Percentiles rank a stretch among this genome's conserved stretches.
phyloP scores from a whole-genome alignment of 2,329 filamentous ascomycete species.

The Penicillium thymicola region DNA sequence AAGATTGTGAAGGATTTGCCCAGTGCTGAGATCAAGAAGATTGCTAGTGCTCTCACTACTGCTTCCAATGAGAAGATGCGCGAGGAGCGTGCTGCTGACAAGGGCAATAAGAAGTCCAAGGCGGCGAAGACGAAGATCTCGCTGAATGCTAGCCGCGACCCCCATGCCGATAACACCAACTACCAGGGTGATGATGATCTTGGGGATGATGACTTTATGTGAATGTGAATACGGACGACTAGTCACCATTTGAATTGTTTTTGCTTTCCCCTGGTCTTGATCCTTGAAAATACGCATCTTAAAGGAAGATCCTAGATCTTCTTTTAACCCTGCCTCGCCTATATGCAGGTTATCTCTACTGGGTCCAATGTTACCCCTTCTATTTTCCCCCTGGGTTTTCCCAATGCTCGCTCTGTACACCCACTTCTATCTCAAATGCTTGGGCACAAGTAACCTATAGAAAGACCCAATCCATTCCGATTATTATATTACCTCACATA shows the following conservation, averaged over 20 bases:
- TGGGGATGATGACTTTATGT: conserved; percentile 57
- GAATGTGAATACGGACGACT: conserved; percentile 24
- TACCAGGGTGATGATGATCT: conserved; percentile 88
- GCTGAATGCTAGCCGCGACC: conserved; percentile 62
- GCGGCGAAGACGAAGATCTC: conserved; percentile 92
- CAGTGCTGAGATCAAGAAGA: conserved; percentile 95
- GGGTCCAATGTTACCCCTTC: neutral
- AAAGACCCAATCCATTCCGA: conserved; percentile 9
- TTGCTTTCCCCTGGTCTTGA: conserved; percentile 1
- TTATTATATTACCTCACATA: conserved; percentile 1
- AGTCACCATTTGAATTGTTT: conserved; percentile 16
- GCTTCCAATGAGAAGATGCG: conserved; percentile 97
- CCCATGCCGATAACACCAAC: conserved; percentile 64
- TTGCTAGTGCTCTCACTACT: conserved; percentile 80
- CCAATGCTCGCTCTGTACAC: conserved; percentile 15
- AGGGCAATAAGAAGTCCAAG: conserved; percentile 95
- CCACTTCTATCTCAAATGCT: neutral
- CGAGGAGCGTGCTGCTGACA: conserved; percentile 92
- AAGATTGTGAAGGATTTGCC: conserved; percentile 81
- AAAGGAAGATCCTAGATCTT: neutral
- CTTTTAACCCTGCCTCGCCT: neutral
- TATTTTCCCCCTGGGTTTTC: neutral
- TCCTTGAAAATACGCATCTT: conserved; percentile 13
- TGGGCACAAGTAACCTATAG: conserved; percentile 18
- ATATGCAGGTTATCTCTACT: neutral